Percentiles rank a stretch among this genome's conserved stretches.
Conservation (phyloP, 441 rosid genomes). For the Sinapis alba region DNA sequence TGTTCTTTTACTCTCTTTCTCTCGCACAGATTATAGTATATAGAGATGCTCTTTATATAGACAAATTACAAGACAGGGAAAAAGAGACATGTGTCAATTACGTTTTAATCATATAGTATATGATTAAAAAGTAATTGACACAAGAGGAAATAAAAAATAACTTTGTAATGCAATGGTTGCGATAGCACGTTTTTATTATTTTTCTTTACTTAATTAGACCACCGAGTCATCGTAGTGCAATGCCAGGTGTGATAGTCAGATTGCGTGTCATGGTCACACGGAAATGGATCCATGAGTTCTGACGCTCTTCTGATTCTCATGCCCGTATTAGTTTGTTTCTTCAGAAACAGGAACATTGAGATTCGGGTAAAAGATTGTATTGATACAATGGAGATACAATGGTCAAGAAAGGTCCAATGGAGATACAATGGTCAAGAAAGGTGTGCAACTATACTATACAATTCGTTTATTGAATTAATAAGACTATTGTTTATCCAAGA, state of each 20-base stretch:
- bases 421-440: conserved; percentile 4
- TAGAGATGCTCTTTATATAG: conserved; percentile 25
- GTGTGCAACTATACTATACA: conserved; percentile 3
- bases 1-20: not conserved
- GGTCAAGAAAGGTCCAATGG: conserved; percentile 15
- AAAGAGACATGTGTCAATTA: not conserved
- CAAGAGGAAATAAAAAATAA: not conserved
- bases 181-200: not conserved
- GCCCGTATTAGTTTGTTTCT: conserved; percentile 22
- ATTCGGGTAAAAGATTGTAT: not conserved
- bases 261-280: not conserved
- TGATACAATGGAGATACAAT: not conserved
- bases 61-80: not conserved
- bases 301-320: conserved; percentile 1
- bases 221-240: not conserved
- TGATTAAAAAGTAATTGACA: not conserved
- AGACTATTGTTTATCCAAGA: not conserved
- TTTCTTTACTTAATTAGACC: not conserved
- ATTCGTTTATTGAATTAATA: not conserved
- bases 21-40: not conserved
- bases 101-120: not conserved
- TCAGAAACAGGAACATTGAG: not conserved
- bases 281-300: not conserved
- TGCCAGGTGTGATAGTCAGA: conserved; percentile 6
- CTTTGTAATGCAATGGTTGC: not conserved